phyloP scores from a whole-genome alignment of 768 basidiomycete species.

The Lactarius tabidus region DNA sequence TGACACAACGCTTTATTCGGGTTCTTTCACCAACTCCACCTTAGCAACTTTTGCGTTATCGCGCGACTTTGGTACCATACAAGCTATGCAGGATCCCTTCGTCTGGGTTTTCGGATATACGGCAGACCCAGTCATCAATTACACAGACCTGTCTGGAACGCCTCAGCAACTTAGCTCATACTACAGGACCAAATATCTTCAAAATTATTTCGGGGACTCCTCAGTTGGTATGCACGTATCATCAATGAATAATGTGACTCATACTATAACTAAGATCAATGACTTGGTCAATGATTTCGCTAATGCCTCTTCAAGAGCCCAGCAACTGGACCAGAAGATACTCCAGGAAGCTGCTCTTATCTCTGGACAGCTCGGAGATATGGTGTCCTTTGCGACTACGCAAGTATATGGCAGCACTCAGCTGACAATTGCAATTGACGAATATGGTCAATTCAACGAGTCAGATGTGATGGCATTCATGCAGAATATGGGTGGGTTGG shows the following conservation, averaged over 20 bases:
- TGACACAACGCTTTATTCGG: conserved; percentile 11
- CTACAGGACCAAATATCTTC: conserved; percentile 39
- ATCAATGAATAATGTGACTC: neutral
- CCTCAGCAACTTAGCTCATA: conserved; percentile 42
- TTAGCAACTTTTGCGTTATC: conserved; percentile 30
- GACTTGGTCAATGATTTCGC: conserved; percentile 43
- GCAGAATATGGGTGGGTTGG: conserved; percentile 30
- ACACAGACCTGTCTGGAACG: conserved; percentile 36
- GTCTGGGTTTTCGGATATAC: conserved; percentile 32
- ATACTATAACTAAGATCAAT: conserved; percentile 34
- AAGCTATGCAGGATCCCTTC: conserved; percentile 22
- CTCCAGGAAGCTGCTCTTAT: conserved; percentile 44
- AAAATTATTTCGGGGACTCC: too few species aligned
- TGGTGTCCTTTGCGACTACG: conserved; percentile 51
- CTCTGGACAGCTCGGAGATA: conserved; percentile 45
- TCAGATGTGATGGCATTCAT: conserved; percentile 51
- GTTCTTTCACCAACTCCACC: neutral
- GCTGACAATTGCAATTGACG: conserved; percentile 30
- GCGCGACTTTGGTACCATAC: conserved; percentile 29
- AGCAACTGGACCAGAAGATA: conserved; percentile 46
- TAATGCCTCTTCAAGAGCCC: conserved; percentile 42
- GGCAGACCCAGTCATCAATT: conserved; percentile 29
- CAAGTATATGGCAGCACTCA: too few species aligned
- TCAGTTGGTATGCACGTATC: neutral
- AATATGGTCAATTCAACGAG: conserved; percentile 45